These are phyloP conservation scores for Haematococcus sp. DNA, from an alignment of 139 green algal species.

Conservation along the genomic window DNA sequence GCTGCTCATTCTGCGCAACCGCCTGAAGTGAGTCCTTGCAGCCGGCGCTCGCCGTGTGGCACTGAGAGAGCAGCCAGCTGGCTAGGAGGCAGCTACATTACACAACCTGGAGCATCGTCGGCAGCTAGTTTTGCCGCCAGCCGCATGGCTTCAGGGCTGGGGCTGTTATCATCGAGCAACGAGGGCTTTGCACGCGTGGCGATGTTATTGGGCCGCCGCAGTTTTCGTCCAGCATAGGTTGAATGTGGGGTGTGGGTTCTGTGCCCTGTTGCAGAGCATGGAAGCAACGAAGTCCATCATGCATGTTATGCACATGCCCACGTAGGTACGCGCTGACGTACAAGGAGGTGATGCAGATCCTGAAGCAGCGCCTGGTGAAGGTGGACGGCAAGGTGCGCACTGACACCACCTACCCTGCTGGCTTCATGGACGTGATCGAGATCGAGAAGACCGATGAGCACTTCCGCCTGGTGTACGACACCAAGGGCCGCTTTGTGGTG, in stretches of 20 bases:
- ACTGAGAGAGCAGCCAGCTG: background rate
- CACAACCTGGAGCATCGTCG: no score
- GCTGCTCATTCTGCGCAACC: conserved; percentile 95
- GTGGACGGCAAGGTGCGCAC: conserved; percentile 97
- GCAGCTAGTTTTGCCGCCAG: no score
- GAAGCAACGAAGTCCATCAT: no score
- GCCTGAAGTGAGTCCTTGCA: conserved; percentile 85
- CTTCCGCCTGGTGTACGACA: conserved; percentile 94
- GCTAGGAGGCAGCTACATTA: background rate
- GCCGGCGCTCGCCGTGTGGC: background rate
- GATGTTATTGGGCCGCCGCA: no score
- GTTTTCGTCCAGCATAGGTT: no score
- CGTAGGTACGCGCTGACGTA: conserved; percentile 96
- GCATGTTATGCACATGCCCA: background rate
- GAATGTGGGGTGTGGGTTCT: no score
- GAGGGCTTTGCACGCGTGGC: no score
- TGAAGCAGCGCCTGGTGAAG: conserved; percentile 96
- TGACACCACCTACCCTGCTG: conserved; percentile 92
- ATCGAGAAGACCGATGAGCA: conserved; percentile 96
- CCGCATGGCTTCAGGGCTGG: no score
- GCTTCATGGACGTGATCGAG: conserved; percentile 98
- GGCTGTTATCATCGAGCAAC: no score
- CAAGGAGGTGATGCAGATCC: conserved; percentile 93
- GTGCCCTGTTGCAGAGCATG: no score
- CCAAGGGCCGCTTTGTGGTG: conserved; percentile 97